These are phyloP conservation scores for Erythrobasidium hasegawianum DNA, from an alignment of 1,284 basidiomycete genomes.

Conservation along the genomic window DNA sequence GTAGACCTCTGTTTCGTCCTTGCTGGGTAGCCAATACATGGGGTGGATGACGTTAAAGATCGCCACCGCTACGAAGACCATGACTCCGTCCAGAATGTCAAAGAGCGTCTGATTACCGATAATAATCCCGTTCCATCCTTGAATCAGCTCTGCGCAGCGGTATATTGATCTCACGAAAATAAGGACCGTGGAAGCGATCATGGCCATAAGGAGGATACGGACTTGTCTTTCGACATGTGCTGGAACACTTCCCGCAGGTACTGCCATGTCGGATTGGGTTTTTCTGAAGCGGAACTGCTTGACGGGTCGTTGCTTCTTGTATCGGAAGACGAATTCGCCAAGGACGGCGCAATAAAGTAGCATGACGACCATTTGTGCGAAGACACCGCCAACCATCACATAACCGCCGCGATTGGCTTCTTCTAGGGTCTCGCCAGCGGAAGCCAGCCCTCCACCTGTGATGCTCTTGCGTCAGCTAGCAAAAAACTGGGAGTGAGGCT, in stretches of 20 bases:
- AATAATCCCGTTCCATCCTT: slow-evolving; percentile 21
- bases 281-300: slow-evolving; percentile 5
- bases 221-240: neutral
- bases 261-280: neutral
- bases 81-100: slow-evolving; percentile 20
- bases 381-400: slow-evolving; percentile 9
- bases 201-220: slow-evolving; percentile 10
- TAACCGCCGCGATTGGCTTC: neutral
- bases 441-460: neutral
- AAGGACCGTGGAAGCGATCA: neutral
- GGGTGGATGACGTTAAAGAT: slow-evolving; percentile 29
- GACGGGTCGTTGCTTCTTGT: neutral
- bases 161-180: slow-evolving; percentile 22
- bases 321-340: slow-evolving; percentile 16
- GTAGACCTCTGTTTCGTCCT: neutral
- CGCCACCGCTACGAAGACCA: slow-evolving; percentile 22
- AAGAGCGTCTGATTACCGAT: slow-evolving; percentile 25
- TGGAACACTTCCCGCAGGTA: neutral
- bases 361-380: slow-evolving; percentile 10
- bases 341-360: slow-evolving; percentile 9
- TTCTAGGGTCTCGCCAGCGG: neutral
- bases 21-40: slow-evolving; percentile 15
- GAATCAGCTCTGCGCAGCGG: slow-evolving; percentile 17
- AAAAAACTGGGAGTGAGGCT: neutral
- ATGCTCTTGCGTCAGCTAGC: neutral